Evolutionary conservation across 1,139 yeast species (phyloP).

Genomic region (Scheffersomyces cryptocercus): DNA sequence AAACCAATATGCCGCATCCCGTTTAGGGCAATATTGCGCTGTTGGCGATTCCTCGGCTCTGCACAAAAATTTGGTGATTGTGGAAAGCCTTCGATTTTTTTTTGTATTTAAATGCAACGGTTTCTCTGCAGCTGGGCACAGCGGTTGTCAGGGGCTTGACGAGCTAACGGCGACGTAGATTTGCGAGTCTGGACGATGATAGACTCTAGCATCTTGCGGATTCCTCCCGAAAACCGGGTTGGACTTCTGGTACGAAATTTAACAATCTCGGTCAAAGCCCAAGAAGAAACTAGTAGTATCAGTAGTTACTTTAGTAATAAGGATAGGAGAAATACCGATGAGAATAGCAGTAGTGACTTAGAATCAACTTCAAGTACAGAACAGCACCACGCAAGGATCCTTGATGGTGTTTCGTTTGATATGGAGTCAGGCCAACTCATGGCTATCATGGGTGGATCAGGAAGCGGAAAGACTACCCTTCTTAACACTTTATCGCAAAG

Average conservation of each 20-base stretch:
- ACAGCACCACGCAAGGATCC: conserved; percentile 17
- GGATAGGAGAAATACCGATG: background rate
- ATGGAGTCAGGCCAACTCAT: conserved; percentile 53
- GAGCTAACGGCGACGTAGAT: no score
- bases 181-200: background rate
- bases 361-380: background rate
- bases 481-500: conserved; percentile 71
- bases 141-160: no score
- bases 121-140: no score
- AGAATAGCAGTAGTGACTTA: background rate
- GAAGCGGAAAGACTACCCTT: conserved; percentile 84
- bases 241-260: conserved; percentile 31
- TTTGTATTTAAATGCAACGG: no score
- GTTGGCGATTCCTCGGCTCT: no score
- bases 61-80: no score
- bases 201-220: conserved; percentile 4
- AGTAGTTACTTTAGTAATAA: conserved; percentile 7
- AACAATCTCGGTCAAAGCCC: conserved; percentile 28
- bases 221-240: conserved; percentile 23
- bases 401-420: conserved; percentile 54
- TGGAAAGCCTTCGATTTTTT: no score
- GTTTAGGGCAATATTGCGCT: no score
- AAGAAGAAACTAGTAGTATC: conserved; percentile 2
- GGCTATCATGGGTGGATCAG: conserved; percentile 84
- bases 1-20: no score